Evolutionary conservation across 2,329 filamentous ascomycete genomes (phyloP), one percentile per base, ranked within the genome.

Genomic region (Penicillium brasilianum): DNA sequence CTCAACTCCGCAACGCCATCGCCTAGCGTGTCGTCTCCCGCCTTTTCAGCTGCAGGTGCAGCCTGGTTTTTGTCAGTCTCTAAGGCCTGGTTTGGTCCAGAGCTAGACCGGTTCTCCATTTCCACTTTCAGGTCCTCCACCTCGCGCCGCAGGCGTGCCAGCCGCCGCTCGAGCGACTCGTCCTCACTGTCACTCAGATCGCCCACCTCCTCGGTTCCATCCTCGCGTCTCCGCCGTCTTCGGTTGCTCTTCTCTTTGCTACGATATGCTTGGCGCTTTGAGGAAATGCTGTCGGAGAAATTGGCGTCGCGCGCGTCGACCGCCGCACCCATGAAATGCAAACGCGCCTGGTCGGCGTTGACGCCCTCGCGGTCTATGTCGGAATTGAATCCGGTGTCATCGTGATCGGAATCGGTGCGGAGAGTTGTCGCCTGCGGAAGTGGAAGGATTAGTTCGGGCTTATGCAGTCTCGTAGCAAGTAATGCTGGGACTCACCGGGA

Each of bases 201-300:
- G 2, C 88, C 91, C 18, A 90, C 81, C 69, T 90, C 87, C 69
- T 88, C 84, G 1, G 85, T 69, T 3, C 76, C 76, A 25, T 78
- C 76, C 37, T 77, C 75, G 51, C 72, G 69, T 72, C 72, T 73
- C 59, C 88, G 84, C 55, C 86, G 84, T 65, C 88, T 85, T 53
- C 90, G 85, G 14, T 60, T 62, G 20, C 57, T 67, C 10, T 63
- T 68, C 51, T 84, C 91, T 7, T 90, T 89, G 37, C 88, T 88
- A 67, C 88, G 88, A 80, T 97, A 97, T 25, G 92, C 92, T 77
- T 90, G 92, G 64, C 91, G 87, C 76, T 94, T 94, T 50, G 87
- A 87, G 61, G 88, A 88, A 39, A 98, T 88, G 56, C 93, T 89
- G 77, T 97, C 93, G 2, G 93, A 96, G 76, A 97, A 95, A 77